Conservation (phyloP, 129 eudicot species). For the Centrapalus pauciflorus region DNA sequence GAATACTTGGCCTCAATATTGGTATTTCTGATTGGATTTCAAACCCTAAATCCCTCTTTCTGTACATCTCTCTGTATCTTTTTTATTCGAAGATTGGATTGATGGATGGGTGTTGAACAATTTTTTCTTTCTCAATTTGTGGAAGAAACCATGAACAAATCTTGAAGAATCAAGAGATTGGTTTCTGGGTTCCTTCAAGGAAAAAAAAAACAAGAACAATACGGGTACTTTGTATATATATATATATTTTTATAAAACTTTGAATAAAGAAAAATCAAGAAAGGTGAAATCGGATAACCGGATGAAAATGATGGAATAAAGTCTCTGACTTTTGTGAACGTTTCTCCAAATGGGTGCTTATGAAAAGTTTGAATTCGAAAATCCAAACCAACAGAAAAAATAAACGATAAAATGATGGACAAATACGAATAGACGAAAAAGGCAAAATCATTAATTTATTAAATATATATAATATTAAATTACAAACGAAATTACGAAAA, state of each 20-base stretch:
- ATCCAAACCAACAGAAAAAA: constrained; percentile 5
- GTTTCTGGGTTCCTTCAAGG: constrained; percentile 26
- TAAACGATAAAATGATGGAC: constrained; percentile 8
- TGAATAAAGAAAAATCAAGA: background rate
- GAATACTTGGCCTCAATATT: constrained; percentile 79
- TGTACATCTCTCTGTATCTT: constrained; percentile 34
- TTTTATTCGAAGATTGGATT: constrained; percentile 4
- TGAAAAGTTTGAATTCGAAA: constrained; percentile 30
- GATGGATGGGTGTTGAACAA: constrained; percentile 24
- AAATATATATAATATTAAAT: background rate
- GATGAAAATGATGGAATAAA: constrained; percentile 14
- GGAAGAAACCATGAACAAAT: constrained; percentile 27
- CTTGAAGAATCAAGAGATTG: constrained; percentile 26
- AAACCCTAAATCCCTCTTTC: constrained; percentile 42
- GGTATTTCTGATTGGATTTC: constrained; percentile 53
- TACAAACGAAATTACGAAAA: background rate
- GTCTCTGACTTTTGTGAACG: constrained; percentile 20
- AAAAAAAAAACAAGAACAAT: constrained; percentile 16
- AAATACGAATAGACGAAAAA: constrained; percentile 10
- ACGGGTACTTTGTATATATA: constrained; percentile 8
- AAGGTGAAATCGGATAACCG: constrained; percentile 8
- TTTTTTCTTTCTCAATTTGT: background rate
- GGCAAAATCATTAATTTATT: background rate
- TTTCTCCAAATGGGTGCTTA: constrained; percentile 46
- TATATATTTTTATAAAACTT: no score